These are phyloP conservation scores for Begonia fuchsioides DNA, from an alignment of 306 rosid genomes.

Conservation along the genomic window DNA sequence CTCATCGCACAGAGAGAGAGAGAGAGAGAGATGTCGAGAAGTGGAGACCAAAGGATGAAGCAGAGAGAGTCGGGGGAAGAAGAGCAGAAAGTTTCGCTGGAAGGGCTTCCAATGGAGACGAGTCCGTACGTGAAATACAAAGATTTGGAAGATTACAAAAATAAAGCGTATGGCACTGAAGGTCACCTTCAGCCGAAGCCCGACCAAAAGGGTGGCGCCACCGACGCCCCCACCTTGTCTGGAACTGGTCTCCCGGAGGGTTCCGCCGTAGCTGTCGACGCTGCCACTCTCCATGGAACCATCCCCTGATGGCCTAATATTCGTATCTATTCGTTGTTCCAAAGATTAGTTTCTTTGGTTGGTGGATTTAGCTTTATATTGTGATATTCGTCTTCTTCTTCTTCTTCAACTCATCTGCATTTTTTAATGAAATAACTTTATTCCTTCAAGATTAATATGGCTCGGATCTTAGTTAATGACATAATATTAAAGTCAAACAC, in stretches of 20 bases:
- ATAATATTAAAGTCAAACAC: too few species aligned
- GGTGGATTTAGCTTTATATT: too few species aligned
- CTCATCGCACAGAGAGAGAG: neutral
- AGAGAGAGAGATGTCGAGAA: conserved; percentile 1
- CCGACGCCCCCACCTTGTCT: conserved; percentile 15
- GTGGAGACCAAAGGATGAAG: neutral
- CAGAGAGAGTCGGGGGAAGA: neutral
- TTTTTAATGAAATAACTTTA: too few species aligned
- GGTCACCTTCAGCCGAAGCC: conserved; percentile 10
- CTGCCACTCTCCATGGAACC: conserved; percentile 5
- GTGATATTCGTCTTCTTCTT: too few species aligned
- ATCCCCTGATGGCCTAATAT: conserved; percentile 1
- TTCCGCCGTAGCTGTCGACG: conserved; percentile 1
- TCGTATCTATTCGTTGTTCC: too few species aligned
- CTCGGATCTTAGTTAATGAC: too few species aligned
- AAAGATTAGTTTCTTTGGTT: too few species aligned
- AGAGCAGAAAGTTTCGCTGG: neutral
- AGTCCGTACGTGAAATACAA: conserved; percentile 13
- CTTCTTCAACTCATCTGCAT: too few species aligned
- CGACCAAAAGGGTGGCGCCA: conserved; percentile 7
- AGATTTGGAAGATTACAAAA: conserved; percentile 12
- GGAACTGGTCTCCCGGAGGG: conserved; percentile 11
- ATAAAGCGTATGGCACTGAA: conserved; percentile 4
- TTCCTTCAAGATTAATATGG: too few species aligned
- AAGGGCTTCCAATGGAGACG: conserved; percentile 9